phyloP scores from a whole-genome alignment of 805 yeast species.

The Metschnikowia anglica region DNA sequence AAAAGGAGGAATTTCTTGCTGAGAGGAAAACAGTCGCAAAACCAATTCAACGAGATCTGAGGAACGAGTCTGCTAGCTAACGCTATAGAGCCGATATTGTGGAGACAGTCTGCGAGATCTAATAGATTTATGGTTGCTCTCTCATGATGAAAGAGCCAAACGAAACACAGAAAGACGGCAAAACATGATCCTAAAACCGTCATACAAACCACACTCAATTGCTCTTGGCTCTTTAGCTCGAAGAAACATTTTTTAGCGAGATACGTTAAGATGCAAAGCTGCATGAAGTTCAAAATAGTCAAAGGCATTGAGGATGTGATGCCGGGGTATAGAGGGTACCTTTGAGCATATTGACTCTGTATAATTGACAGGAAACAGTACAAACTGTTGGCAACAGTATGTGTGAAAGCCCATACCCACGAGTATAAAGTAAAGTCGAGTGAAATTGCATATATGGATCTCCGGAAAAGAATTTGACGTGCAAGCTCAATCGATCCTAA shows the following conservation, averaged over 20 bases:
- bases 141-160: constrained; percentile 5
- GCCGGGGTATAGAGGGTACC: constrained; percentile 16
- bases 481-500: constrained; percentile 7
- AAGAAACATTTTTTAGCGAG: constrained; percentile 4
- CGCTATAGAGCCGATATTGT: constrained; percentile 13
- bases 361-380: constrained; percentile 13
- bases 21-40: constrained; percentile 11
- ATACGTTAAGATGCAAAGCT: not conserved
- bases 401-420: constrained; percentile 13
- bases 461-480: constrained; percentile 4
- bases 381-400: constrained; percentile 8
- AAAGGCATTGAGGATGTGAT: not conserved
- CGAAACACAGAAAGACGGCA: not conserved
- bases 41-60: constrained; percentile 20
- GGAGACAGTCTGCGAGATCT: constrained; percentile 18
- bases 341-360: constrained; percentile 8
- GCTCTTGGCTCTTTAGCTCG: constrained; percentile 9
- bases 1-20: constrained; percentile 5
- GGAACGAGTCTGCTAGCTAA: constrained; percentile 17
- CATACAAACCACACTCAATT: constrained; percentile 16
- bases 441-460: constrained; percentile 12
- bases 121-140: constrained; percentile 16
- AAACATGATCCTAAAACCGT: constrained; percentile 5
- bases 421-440: constrained; percentile 17
- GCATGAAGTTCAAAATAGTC: not conserved